Base-by-base conservation (phyloP, 2,329 filamentous ascomycete genomes). In the Sclerotinia spermophila region DNA sequence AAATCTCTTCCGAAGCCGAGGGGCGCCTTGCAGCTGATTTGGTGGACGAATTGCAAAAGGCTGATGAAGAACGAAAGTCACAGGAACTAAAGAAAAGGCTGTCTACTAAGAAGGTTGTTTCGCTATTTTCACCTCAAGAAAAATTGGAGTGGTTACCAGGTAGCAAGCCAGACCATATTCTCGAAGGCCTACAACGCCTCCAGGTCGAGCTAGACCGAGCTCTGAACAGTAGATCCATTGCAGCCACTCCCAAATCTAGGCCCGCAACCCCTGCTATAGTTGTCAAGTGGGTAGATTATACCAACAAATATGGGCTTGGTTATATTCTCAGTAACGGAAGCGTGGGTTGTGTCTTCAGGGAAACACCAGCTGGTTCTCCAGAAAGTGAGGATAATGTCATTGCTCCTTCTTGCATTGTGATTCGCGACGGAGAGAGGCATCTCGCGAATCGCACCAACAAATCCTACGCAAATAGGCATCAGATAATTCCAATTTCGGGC, bases 241-340 rank as follows among this genome's bases (percentile, higher is more conserved):
- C 88, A 30, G 83, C 89, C 68, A 82, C 89, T 64, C 85, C 84
- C 0, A 82, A 86, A 15, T 86, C 87, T 80, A 82, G 85, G 71
- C 81, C 84, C 73, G 79, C 85, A 69, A 80, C 90, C 78, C 85
- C 90, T 78, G 81, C 89, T 78, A 86, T 90, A 59, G 88, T 90
- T 19, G 87, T 90, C 17, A 93, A 94, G 78, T 96, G 92, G 92
- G 92, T 96, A 10, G 92, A 96, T 79, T 96, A 96, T 80, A 93
- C 92, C 71, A 93, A 94, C 80, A 94, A 94, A 79, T 93, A 94
- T 79, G 92, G 92, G 19, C 85, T 96, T 24, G 92, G 92, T 48
- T 96, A 95, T 77, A 93, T 95, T 71, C 83, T 96, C 68, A 92
- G 92, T 73, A 91, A 95, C 74, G 92, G 92, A 42, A 93, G 89